phyloP scores from a whole-genome alignment of 169 alveolate genomes.

The Miamiensis avidus region DNA sequence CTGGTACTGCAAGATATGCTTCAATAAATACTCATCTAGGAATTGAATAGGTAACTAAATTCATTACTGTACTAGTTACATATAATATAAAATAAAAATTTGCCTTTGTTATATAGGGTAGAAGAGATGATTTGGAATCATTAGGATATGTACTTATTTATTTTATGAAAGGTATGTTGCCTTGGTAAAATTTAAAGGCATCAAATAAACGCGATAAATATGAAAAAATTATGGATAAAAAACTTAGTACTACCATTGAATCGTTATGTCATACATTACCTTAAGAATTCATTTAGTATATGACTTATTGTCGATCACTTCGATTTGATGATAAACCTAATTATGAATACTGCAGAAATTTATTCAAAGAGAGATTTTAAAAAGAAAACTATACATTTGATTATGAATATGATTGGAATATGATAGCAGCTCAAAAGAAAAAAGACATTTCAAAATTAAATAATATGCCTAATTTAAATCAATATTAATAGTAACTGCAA shows the following conservation, averaged over 20 bases:
- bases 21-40: constrained; percentile 98
- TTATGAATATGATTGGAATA: constrained; percentile 42
- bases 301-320: constrained; percentile 63
- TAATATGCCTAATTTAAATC: background rate
- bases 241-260: constrained; percentile 67
- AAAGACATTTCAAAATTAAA: constrained; percentile 17
- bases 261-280: constrained; percentile 65
- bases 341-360: constrained; percentile 61
- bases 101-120: constrained; percentile 28
- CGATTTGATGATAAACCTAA: constrained; percentile 81
- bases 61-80: background rate
- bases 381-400: constrained; percentile 40
- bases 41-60: constrained; percentile 87
- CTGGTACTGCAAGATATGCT: constrained; percentile 99
- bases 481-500: background rate
- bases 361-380: constrained; percentile 50
- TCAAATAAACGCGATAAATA: constrained; percentile 63
- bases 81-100: constrained; percentile 11
- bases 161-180: constrained; percentile 66
- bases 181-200: constrained; percentile 58
- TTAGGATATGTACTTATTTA: constrained; percentile 84
- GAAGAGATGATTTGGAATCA: constrained; percentile 93
- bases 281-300: constrained; percentile 59
- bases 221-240: constrained; percentile 67
- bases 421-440: constrained; percentile 47